A percentile compares a stretch with the other conserved stretches of the same genome.
These are phyloP conservation scores for Claviceps spartinae DNA, from an alignment of 2,329 filamentous ascomycete species.

Conservation along the genomic window DNA sequence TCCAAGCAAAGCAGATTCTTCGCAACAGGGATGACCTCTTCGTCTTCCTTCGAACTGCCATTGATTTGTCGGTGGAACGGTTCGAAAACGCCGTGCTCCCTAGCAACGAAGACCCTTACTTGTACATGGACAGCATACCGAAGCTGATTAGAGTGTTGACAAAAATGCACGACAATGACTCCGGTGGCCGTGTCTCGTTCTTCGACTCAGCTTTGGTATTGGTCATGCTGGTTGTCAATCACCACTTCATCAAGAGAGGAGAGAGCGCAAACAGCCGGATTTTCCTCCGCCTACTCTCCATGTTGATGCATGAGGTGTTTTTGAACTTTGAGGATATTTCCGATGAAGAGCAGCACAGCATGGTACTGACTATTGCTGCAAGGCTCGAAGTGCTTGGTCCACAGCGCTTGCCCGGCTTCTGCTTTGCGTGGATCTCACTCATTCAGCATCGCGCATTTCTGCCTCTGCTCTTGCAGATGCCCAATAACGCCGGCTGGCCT, in stretches of 20 bases:
- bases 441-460: conserved; percentile 78
- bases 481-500: conserved; percentile 59
- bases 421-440: conserved; percentile 72
- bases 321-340: conserved; percentile 42
- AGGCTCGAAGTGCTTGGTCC: conserved; percentile 66
- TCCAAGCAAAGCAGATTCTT: conserved; percentile 63
- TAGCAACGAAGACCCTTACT: conserved; percentile 43
- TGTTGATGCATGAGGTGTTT: conserved; percentile 64
- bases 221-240: conserved; percentile 68
- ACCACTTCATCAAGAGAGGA: conserved; percentile 68
- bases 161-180: conserved; percentile 52
- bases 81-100: conserved; percentile 60
- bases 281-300: conserved; percentile 80
- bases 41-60: conserved; percentile 64
- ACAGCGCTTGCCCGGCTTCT: conserved; percentile 63
- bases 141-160: conserved; percentile 68
- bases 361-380: conserved; percentile 58
- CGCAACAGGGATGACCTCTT: conserved; percentile 63
- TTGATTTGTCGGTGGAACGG: conserved; percentile 65
- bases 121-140: conserved; percentile 65
- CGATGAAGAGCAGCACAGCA: conserved; percentile 49
- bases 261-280: conserved; percentile 78
- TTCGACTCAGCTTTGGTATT: conserved; percentile 67
- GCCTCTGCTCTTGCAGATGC: conserved; percentile 58
- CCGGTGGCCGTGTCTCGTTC: conserved; percentile 53